Evolutionary conservation across 2,329 filamentous ascomycete species (phyloP), one percentile per base, ranked within the genome.

Genomic region (Rhynchosporium agropyri): DNA sequence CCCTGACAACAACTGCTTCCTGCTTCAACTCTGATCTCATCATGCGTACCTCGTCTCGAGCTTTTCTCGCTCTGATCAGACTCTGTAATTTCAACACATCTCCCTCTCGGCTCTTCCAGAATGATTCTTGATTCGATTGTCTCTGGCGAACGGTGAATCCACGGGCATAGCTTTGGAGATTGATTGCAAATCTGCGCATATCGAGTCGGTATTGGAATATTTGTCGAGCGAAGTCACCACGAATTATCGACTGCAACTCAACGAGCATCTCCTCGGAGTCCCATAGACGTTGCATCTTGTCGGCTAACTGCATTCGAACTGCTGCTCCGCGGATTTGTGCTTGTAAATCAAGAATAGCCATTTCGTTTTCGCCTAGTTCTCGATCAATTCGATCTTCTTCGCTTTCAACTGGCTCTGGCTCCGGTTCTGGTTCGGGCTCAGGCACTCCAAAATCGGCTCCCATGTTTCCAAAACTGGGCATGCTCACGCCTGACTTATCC

Each of bases 391-490:
- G 83, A 71, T 98, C 92, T 72, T 98, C 91, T 70, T 98, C 94
- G 0, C 91, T 92, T 73, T 98, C 95, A 3, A 86, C 80, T 1
- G 87, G 87, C 68, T 90, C 87, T 0, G 89, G 87, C 68, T 90
- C 87, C 0, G 89, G 89, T 68, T 89, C 87, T 0, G 89, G 89
- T 71, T 92, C 89, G 0, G 89, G 90, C 61, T 89, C 83, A 1
- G 88, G 86, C 71, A 94, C 89, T 43, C 92, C 92, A 80, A 99
- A 97, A 73, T 95, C 94, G 67, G 92, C 94, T 57, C 93, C 89
- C 90, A 99, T 98, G 64, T 93, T 96, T 61, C 92, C 92, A 79
- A 99, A 99, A 79, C 92, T 97, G 45, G 95, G 95, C 92, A 99
- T 97, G 73, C 86, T 96, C 67, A 94, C 85, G 60, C 96, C 96